Evolutionary conservation across 768 basidiomycete genomes (phyloP).

Genomic region (Xanthoconium purpureum): DNA sequence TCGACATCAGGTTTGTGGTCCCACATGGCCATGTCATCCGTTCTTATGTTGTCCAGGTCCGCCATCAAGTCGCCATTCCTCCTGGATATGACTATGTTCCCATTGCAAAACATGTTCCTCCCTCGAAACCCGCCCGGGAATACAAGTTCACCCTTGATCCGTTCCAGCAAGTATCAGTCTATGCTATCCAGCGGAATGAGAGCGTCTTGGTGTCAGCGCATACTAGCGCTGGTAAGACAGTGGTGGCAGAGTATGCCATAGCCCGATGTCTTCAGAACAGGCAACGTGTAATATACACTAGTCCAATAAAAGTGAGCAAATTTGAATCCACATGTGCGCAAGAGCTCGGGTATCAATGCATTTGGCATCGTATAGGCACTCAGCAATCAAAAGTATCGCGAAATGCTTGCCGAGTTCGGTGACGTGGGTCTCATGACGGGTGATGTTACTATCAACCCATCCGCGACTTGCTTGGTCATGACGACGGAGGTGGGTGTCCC

Average conservation of each 20-base stretch:
- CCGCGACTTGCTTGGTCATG: slow-evolving; percentile 97
- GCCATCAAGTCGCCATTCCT: slow-evolving; percentile 96
- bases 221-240: slow-evolving; percentile 98
- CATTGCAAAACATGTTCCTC: slow-evolving; percentile 88
- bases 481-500: slow-evolving; percentile 80
- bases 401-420: slow-evolving; percentile 94
- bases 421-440: slow-evolving; percentile 99
- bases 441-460: slow-evolving; percentile 98
- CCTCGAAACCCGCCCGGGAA: slow-evolving; percentile 83
- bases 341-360: slow-evolving; percentile 8
- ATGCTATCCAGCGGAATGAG: slow-evolving; percentile 96
- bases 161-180: slow-evolving; percentile 92
- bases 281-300: slow-evolving; percentile 97
- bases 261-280: slow-evolving; percentile 92
- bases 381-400: slow-evolving; percentile 98
- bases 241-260: slow-evolving; percentile 99
- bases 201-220: slow-evolving; percentile 97
- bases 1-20: slow-evolving; percentile 59
- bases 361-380: slow-evolving; percentile 63
- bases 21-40: neutral
- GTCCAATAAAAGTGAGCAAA: slow-evolving; percentile 91
- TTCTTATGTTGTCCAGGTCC: slow-evolving; percentile 51
- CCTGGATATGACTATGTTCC: slow-evolving; percentile 88
- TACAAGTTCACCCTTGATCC: slow-evolving; percentile 98
- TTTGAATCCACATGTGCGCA: slow-evolving; percentile 9